These are phyloP conservation scores for Saccharum officinarum DNA, from an alignment of 176 grass and related monocot genomes.

Conservation along the genomic window DNA sequence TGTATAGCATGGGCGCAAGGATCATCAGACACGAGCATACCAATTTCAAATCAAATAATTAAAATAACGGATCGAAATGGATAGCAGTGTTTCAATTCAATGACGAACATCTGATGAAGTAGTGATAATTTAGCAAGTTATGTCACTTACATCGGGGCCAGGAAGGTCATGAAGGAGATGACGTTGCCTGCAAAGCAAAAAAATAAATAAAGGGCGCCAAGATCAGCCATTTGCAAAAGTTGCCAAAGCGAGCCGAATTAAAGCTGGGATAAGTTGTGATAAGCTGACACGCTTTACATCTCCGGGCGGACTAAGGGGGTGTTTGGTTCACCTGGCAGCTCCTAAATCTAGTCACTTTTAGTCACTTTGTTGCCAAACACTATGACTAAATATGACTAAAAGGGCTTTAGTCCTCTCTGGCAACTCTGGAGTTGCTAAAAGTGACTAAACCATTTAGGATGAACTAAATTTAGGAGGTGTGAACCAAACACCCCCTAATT, in stretches of 20 bases:
- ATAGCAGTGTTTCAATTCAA: neutral
- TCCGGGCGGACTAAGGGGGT: neutral
- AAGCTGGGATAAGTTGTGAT: constrained; percentile 12
- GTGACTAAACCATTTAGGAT: too few relatives aligned
- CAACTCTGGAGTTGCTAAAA: too few relatives aligned
- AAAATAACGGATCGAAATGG: neutral
- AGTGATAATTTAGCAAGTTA: too few relatives aligned
- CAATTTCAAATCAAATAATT: neutral
- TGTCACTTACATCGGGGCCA: too few relatives aligned
- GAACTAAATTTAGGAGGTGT: too few relatives aligned
- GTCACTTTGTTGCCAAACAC: too few relatives aligned
- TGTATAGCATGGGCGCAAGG: neutral
- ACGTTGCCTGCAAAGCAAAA: constrained; percentile 61
- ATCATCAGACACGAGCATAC: neutral
- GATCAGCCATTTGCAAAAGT: constrained; percentile 14
- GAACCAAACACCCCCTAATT: too few relatives aligned
- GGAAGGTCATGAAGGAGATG: too few relatives aligned
- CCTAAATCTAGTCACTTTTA: too few relatives aligned
- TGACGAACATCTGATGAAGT: neutral
- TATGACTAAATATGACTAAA: too few relatives aligned
- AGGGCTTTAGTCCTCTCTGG: too few relatives aligned
- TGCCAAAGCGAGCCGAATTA: neutral
- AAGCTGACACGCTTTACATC: constrained; percentile 4
- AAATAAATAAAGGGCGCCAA: neutral
- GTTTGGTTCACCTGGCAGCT: too few relatives aligned